Percentiles rank a stretch among this genome's conserved stretches.
Conservation (phyloP, 2,329 filamentous ascomycete genomes). For the Sarocladium brachiariae region DNA sequence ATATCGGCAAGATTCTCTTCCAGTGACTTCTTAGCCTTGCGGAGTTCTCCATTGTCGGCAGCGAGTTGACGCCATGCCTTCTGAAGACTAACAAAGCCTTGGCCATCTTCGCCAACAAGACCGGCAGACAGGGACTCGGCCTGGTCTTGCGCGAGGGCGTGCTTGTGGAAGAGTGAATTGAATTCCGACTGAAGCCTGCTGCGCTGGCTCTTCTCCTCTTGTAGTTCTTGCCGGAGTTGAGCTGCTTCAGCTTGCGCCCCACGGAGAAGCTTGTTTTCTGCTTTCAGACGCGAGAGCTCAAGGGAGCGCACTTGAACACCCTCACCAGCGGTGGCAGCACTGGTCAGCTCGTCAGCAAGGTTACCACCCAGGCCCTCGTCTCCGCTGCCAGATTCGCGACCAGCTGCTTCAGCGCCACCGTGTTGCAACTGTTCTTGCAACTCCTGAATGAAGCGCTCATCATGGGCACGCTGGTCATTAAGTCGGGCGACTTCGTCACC, state of each 20-base stretch:
- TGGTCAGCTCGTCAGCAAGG: constrained; percentile 55
- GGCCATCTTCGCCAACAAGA: constrained; percentile 44
- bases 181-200: constrained; percentile 47
- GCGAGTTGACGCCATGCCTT: constrained; percentile 37
- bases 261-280: constrained; percentile 54
- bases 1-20: constrained; percentile 43
- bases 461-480: constrained; percentile 38
- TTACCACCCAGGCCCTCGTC: constrained; percentile 19
- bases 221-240: constrained; percentile 47
- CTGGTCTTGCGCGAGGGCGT: constrained; percentile 51
- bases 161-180: constrained; percentile 52
- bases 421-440: constrained; percentile 52
- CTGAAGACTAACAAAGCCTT: constrained; percentile 46
- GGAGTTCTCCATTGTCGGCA: constrained; percentile 41
- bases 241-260: constrained; percentile 48
- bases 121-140: constrained; percentile 47
- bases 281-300: constrained; percentile 51
- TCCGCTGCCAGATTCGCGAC: neutral
- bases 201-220: constrained; percentile 43
- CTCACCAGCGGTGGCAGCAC: constrained; percentile 31
- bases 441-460: constrained; percentile 50
- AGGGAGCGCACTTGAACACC: constrained; percentile 35
- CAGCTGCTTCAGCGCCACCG: constrained; percentile 11
- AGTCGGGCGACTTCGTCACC: constrained; percentile 42
- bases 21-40: constrained; percentile 35